These are phyloP conservation scores for Chrysophaeum taylorii DNA, from an alignment of 352 stramenopile genomes.

Conservation along the genomic window DNA sequence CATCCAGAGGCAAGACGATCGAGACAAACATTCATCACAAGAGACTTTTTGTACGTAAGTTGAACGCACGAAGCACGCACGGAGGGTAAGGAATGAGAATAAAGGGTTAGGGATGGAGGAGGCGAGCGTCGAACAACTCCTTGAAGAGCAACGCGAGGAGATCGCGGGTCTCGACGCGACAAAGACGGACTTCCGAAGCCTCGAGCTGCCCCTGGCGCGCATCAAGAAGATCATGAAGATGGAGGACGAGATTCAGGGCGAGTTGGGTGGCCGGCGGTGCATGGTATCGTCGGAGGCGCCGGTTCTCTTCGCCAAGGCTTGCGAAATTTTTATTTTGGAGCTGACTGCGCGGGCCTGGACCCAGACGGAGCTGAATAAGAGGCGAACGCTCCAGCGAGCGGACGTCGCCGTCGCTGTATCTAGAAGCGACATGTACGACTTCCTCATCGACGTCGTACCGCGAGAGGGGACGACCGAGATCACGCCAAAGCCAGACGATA, in stretches of 20 bases:
- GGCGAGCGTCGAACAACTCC: too few species aligned
- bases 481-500: background rate
- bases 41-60: too few species aligned
- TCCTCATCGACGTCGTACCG: slow-evolving; percentile 10
- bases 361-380: slow-evolving; percentile 74
- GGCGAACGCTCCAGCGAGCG: slow-evolving; percentile 63
- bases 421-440: background rate
- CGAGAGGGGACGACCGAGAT: background rate
- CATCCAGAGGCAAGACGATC: too few species aligned
- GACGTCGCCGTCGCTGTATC: background rate
- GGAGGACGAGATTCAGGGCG: slow-evolving; percentile 67
- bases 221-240: slow-evolving; percentile 93
- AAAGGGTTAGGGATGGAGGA: too few species aligned
- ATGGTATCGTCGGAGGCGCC: slow-evolving; percentile 50
- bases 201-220: slow-evolving; percentile 72
- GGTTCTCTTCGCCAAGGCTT: slow-evolving; percentile 82
- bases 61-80: too few species aligned
- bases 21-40: too few species aligned
- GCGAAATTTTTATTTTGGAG: slow-evolving; percentile 83
- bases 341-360: slow-evolving; percentile 71
- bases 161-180: background rate
- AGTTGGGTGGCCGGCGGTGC: background rate
- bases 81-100: too few species aligned
- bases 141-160: too few species aligned
- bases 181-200: slow-evolving; percentile 27